Evolutionary conservation across 1,284 basidiomycete genomes (phyloP), one percentile per base, ranked within the genome.

Genomic region (Thecaphora thlaspeos): DNA sequence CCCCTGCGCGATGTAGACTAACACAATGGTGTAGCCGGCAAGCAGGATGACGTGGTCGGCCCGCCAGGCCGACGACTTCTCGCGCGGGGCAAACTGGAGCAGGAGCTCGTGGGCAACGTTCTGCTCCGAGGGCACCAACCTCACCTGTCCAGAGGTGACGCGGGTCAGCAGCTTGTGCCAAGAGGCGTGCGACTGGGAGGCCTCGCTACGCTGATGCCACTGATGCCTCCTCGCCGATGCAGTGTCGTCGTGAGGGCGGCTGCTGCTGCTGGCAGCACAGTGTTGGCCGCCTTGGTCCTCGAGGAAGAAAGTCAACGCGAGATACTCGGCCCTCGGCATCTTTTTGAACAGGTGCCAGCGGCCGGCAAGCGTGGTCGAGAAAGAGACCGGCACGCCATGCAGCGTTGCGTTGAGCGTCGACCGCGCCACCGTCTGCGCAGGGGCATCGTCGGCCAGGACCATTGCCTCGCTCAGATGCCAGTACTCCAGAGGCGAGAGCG

Each of bases 21-120:
- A 83, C 71, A 96, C 88, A 34, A 86, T 82, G 24, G 85, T 79
- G 79, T 97, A 97, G 19, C 89, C 87, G 67, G 88, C 88, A 48
- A 93, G 82, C 69, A 90, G 86, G 2, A 84, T 81, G 14, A 70
- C 57, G 45, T 71, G 64, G 3, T 15, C 32, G 4, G 32, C 12
- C 32, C 11, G 9, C 32, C 32, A 34, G 32, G 32, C 32, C 5
- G 49, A 59, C 8, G 57, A 53, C 11, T 30, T 56, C 26, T 51
- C 50, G 39, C 41, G 42, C 11, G 72, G 72, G n/a, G 55, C 39
- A 54, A 74, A 74, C 24, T 58, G 51, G 5, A 66, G 51, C 1
- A 64, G 61, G 42, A 70, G 61, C 48, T 67, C 66, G 34, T 68
- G 66, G 11, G 68, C 51, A 23, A 59, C 43, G 51, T 53, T 51